Evolutionary conservation across 169 alveolate species (phyloP).

Genomic region (Plasmodium cynomolgi): DNA sequence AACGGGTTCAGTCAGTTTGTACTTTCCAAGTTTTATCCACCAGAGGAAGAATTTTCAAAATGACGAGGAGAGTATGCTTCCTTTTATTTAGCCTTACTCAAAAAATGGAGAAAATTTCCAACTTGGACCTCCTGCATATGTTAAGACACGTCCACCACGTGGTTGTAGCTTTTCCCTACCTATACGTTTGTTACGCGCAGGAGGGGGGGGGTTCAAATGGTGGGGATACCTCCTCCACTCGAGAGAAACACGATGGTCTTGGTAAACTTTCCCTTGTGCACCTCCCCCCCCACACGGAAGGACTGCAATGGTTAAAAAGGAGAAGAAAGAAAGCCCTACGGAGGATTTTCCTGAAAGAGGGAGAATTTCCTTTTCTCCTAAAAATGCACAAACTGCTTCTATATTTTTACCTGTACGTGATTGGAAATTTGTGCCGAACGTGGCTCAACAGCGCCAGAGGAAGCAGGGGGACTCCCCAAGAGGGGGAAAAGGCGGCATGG

Average conservation of each 20-base stretch:
- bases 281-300: background rate
- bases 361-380: slow-evolving; percentile 20
- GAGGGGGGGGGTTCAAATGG: background rate
- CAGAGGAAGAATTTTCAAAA: slow-evolving; percentile 8
- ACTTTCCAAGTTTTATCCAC: background rate
- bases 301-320: slow-evolving; percentile 1
- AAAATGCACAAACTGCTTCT: slow-evolving; percentile 37
- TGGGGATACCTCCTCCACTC: background rate
- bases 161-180: slow-evolving; percentile 16
- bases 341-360: background rate
- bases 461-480: background rate
- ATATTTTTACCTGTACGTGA: slow-evolving; percentile 41
- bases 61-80: slow-evolving; percentile 2
- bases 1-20: background rate
- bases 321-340: slow-evolving; percentile 8
- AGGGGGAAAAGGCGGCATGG: background rate
- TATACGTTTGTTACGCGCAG: background rate
- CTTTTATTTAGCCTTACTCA: slow-evolving; percentile 1
- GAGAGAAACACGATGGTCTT: background rate
- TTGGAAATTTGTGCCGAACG: background rate
- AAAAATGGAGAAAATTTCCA: background rate
- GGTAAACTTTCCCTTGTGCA: background rate
- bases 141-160: slow-evolving; percentile 19
- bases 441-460: background rate
- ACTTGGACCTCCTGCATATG: background rate